Evolutionary conservation across 2,329 filamentous ascomycete genomes (phyloP), one percentile per base, ranked within the genome.

Genomic region (Botrytis fabae): DNA sequence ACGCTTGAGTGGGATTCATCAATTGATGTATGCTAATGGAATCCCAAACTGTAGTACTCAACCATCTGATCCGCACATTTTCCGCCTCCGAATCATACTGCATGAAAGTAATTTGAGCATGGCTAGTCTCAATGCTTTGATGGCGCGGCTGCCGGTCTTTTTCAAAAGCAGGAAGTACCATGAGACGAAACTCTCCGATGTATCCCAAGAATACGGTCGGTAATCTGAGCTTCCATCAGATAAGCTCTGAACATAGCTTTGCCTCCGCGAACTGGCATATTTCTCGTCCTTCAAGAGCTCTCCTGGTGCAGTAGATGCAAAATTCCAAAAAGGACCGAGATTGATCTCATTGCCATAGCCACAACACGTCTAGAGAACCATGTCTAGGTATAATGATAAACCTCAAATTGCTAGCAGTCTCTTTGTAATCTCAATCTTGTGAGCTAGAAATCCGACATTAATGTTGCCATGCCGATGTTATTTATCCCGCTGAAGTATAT

Each of bases 341-440:
- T 16, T 6, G 2, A 7, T 54, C 5, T 54, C 14, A n/a, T 54
- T 10, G 25, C 48, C n/a, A 28, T n/a, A 25, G 4, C 2, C 48
- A n/a, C 48, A 54, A 16, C 0, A 5, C 6, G 16, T 2, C 1
- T 5, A 25, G 6, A 8, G 25, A 1, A n/a, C 0, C 4, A 12
- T 25, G 0, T 0, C 9, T 8, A 25, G 46, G 9, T 51, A 25
- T 12, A 22, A 4, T 12, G 12, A 25, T 25, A 22, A 25, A 0
- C 22, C 8, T 25, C 9, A 12, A 51, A 12, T 9, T 10, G 46
- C 20, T 51, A 4, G 0, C 10, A n/a, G 25, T 0, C 22, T 14
- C 25, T n/a, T 51, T n/a, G 0, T 14, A n/a, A 51, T 51, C 25
- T n/a, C 46, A 4, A 4, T 51, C 1, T 51, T 25, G 25, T 51